These are phyloP conservation scores for Aspergillus heteromorphus DNA, from an alignment of 495 filamentous ascomycete species.

Conservation along the genomic window DNA sequence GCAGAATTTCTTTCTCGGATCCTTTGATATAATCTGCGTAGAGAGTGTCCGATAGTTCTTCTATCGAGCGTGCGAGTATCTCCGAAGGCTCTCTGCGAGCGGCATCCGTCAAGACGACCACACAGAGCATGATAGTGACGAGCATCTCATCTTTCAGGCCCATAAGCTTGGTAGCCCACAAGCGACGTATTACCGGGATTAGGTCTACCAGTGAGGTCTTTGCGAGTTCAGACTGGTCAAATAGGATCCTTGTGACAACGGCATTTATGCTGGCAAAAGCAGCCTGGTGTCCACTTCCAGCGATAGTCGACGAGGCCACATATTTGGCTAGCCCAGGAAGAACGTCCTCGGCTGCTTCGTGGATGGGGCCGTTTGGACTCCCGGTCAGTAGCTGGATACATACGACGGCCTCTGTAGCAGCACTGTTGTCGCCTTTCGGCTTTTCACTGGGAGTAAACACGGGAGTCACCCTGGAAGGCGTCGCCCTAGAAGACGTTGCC, in stretches of 20 bases:
- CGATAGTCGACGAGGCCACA: slow-evolving; percentile 53
- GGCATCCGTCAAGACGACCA: slow-evolving; percentile 25
- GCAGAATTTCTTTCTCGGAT: slow-evolving; percentile 64
- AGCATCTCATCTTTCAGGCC: slow-evolving; percentile 65
- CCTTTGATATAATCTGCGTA: slow-evolving; percentile 68
- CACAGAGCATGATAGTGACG: slow-evolving; percentile 61
- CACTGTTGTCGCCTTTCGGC: slow-evolving; percentile 25
- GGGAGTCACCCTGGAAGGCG: slow-evolving; percentile 31
- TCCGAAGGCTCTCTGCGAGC: slow-evolving; percentile 26
- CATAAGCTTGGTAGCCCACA: slow-evolving; percentile 67
- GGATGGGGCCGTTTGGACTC: slow-evolving; percentile 66
- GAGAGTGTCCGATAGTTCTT: slow-evolving; percentile 56
- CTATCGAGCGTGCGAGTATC: slow-evolving; percentile 26
- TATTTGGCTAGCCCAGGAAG: slow-evolving; percentile 55
- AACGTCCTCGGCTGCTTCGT: slow-evolving; percentile 52
- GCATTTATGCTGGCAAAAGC: slow-evolving; percentile 72
- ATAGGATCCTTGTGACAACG: slow-evolving; percentile 57
- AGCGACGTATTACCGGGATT: slow-evolving; percentile 62
- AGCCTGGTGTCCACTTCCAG: slow-evolving; percentile 59
- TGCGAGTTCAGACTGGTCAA: slow-evolving; percentile 61
- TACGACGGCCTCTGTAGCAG: slow-evolving; percentile 53
- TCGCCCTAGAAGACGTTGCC: no score
- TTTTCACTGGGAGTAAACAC: slow-evolving; percentile 22
- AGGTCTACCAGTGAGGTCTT: slow-evolving; percentile 51
- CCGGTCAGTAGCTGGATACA: slow-evolving; percentile 63